phyloP scores from a whole-genome alignment of 2,329 filamentous ascomycete species.

The Pseudogymnoascus pannorum region DNA sequence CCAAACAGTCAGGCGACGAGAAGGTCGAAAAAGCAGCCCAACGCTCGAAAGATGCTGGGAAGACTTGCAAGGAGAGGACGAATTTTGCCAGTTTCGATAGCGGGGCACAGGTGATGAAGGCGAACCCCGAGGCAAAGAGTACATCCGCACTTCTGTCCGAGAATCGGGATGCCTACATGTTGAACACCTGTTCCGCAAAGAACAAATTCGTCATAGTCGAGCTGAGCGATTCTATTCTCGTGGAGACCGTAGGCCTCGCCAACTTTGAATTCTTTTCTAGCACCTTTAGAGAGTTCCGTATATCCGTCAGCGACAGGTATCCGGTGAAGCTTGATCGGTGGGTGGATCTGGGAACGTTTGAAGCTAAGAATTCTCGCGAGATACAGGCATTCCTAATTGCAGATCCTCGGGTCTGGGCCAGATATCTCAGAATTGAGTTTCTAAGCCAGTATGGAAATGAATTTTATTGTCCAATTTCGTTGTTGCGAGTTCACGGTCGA shows the following conservation, averaged over 20 bases:
- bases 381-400: constrained; percentile 93
- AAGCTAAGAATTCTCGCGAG: constrained; percentile 85
- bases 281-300: constrained; percentile 83
- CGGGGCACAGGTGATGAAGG: constrained; percentile 87
- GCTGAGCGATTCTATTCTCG: constrained; percentile 68
- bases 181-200: constrained; percentile 76
- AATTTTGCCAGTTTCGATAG: constrained; percentile 98
- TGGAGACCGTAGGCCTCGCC: constrained; percentile 93
- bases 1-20: constrained; percentile 7
- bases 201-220: constrained; percentile 96
- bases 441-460: constrained; percentile 91
- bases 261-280: constrained; percentile 99
- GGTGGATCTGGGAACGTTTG: constrained; percentile 80
- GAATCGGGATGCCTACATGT: constrained; percentile 98
- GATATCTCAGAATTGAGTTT: constrained; percentile 88
- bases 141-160: constrained; percentile 84
- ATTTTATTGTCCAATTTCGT: constrained; percentile 88
- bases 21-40: constrained; percentile 24
- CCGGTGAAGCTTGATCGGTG: constrained; percentile 88
- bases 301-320: constrained; percentile 91
- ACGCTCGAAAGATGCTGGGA: constrained; percentile 86
- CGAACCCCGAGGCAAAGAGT: constrained; percentile 78
- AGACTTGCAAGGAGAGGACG: constrained; percentile 95
- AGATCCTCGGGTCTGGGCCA: constrained; percentile 91
- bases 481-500: constrained; percentile 85